Evolutionary conservation across 495 filamentous ascomycete species (phyloP).

Genomic region (Cercophora scortea): DNA sequence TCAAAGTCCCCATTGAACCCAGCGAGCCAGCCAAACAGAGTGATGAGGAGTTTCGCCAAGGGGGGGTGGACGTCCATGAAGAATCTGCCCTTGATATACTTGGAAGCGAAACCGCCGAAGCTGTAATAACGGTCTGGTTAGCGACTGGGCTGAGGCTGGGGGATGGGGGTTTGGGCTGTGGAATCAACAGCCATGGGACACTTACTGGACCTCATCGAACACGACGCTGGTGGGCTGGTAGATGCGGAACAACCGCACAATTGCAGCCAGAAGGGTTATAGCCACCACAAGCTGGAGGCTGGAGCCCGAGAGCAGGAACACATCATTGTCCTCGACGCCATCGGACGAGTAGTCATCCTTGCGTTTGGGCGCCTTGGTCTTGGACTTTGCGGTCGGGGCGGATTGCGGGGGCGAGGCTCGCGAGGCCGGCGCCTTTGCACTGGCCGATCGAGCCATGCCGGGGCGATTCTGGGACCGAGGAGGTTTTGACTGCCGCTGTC

Average conservation of each 20-base stretch:
- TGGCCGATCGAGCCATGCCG: slow-evolving; percentile 33
- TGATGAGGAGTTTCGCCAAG: slow-evolving; percentile 92
- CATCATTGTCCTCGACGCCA: slow-evolving; percentile 61
- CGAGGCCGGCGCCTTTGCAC: slow-evolving; percentile 31
- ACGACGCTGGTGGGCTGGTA: slow-evolving; percentile 95
- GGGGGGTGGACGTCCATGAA: slow-evolving; percentile 99
- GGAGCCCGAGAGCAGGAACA: slow-evolving; percentile 63
- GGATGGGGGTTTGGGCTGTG: not conserved
- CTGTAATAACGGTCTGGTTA: slow-evolving; percentile 38
- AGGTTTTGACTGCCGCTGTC: not conserved
- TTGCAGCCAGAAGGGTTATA: slow-evolving; percentile 66
- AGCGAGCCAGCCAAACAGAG: slow-evolving; percentile 88
- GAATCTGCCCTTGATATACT: slow-evolving; percentile 97
- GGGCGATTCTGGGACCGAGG: not conserved
- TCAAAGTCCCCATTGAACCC: slow-evolving; percentile 95
- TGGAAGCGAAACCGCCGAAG: slow-evolving; percentile 94
- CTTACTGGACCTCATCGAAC: slow-evolving; percentile 97
- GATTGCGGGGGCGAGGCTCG: slow-evolving; percentile 18
- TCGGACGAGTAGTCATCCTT: slow-evolving; percentile 55
- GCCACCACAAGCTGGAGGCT: slow-evolving; percentile 71
- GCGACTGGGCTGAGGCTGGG: not conserved
- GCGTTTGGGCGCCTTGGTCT: slow-evolving; percentile 25
- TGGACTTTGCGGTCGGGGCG: slow-evolving; percentile 3
- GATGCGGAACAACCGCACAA: slow-evolving; percentile 88
- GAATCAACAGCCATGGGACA: not conserved